phyloP scores from a whole-genome alignment of 1,284 basidiomycete species.

The Fistulina hepatica region DNA sequence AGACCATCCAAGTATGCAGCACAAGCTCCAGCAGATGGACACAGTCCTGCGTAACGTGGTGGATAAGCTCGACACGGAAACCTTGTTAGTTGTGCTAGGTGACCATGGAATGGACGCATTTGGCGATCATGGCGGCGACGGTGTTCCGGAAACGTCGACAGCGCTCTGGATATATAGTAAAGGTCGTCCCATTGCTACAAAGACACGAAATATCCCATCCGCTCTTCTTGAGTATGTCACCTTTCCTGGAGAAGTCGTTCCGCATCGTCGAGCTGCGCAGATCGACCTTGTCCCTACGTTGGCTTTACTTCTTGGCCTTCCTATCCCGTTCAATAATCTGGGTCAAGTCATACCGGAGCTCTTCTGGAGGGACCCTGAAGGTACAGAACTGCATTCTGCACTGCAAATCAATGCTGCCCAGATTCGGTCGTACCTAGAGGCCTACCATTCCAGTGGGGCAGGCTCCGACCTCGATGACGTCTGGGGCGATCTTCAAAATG shows the following conservation, averaged over 20 bases:
- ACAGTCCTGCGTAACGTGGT: conserved; percentile 67
- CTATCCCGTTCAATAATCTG: conserved; percentile 93
- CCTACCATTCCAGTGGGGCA: conserved; percentile 60
- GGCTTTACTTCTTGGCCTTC: conserved; percentile 84
- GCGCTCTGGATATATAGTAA: conserved; percentile 92
- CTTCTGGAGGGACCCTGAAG: conserved; percentile 43
- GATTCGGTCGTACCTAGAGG: conserved; percentile 66
- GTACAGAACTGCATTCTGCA: conserved; percentile 36
- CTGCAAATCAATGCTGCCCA: conserved; percentile 69
- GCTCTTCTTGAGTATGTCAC: conserved; percentile 40
- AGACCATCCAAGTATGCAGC: conserved; percentile 75
- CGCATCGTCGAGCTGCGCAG: conserved; percentile 74
- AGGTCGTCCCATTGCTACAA: conserved; percentile 22
- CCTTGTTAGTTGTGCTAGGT: conserved; percentile 84
- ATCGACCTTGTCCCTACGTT: conserved; percentile 91
- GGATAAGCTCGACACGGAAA: conserved; percentile 61
- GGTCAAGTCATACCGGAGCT: conserved; percentile 87
- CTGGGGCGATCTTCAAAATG: conserved; percentile 40
- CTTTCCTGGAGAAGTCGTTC: conserved; percentile 49
- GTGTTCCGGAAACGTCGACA: conserved; percentile 74
- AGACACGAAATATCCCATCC: conserved; percentile 27
- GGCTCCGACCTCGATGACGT: conserved; percentile 62
- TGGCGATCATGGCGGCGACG: conserved; percentile 95
- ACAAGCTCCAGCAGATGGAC: conserved; percentile 85
- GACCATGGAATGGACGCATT: conserved; percentile 97